phyloP scores from a whole-genome alignment of 768 basidiomycete species.

The Dioszegia crocea region DNA sequence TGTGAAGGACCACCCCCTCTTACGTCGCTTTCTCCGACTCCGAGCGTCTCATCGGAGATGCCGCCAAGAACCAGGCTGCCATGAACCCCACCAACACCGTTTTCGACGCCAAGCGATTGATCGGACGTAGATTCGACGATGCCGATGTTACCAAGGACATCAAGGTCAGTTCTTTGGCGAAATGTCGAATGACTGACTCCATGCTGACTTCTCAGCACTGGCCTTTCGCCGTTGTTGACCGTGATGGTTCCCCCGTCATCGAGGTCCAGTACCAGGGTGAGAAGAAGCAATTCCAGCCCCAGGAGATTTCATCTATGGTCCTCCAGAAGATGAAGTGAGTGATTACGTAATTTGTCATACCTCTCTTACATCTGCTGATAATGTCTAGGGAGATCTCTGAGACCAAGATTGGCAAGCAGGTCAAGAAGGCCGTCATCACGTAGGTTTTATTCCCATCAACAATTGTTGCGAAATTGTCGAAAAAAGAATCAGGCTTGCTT shows the following conservation, averaged over 20 bases:
- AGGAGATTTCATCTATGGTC: slow-evolving; percentile 97
- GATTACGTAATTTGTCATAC: no score
- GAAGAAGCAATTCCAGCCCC: slow-evolving; percentile 92
- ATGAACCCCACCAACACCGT: slow-evolving; percentile 99
- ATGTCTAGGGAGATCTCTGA: slow-evolving; percentile 99
- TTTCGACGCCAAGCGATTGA: slow-evolving; percentile 98
- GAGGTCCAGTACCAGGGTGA: slow-evolving; percentile 88
- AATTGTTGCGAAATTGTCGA: no score
- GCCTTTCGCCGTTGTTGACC: slow-evolving; percentile 96
- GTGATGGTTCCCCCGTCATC: slow-evolving; percentile 94
- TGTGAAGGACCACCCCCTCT: slow-evolving; percentile 97
- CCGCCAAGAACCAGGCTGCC: slow-evolving; percentile 63
- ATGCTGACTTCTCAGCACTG: slow-evolving; percentile 59
- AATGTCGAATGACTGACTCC: background rate
- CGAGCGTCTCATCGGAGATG: slow-evolving; percentile 97
- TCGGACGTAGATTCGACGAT: slow-evolving; percentile 90
- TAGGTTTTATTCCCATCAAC: slow-evolving; percentile 54
- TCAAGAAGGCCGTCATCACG: slow-evolving; percentile 99
- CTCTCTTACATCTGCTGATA: no score
- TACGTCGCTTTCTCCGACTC: slow-evolving; percentile 97
- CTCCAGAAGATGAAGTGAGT: slow-evolving; percentile 99
- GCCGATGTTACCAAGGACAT: slow-evolving; percentile 56
- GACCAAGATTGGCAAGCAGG: slow-evolving; percentile 95
- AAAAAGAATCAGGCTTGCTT: no score
- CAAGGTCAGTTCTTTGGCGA: slow-evolving; percentile 42